Evolutionary conservation across 345 rosid species (phyloP), one percentile per base, ranked within the genome.

Genomic region (Pistacia vera): DNA sequence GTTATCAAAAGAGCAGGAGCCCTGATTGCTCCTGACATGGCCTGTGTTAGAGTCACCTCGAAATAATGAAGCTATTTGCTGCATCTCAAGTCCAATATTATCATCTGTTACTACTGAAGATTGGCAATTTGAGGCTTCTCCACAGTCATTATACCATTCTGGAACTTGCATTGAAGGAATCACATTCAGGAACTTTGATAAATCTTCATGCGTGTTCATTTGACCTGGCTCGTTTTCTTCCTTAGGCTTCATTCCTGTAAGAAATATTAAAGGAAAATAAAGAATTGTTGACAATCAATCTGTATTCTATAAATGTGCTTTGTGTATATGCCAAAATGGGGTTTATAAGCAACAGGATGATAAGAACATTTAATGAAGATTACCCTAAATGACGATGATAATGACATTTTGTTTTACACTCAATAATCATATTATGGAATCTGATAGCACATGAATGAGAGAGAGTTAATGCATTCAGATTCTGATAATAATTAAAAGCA

Each of bases 81-180:
- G 97, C 90, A 87, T 80, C 18, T 90, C 89, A 38, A 84, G 83
- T 48, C 87, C 91, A 56, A 81, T 78, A 70, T 88, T 81, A 18
- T 88, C 90, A 28, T 89, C 88, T 22, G 88, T 85, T 38, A 85
- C 82, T 20, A 79, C 83, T 30, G 95, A 90, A 18, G 92, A 89
- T 67, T 78, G 89, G 44, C 90, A 89, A 20, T 84, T 88, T 48
- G 92, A 86, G 77, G 82, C 81, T 73, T 85, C 95, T 11, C 85
- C 88, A 20, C 80, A 82, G 22, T 83, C 89, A 48, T 63, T 80
- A 72, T 83, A 88, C 89, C 88, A 81, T 22, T 86, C 93, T 12
- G 79, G 84, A 63, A 48, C 59, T 38, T 56, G 68, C 77, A 77
- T 58, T 1, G 83, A 55, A 9, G 86, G 72, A 14, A 80, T 49